A percentile compares a stretch with the other conserved stretches of the same genome.
phyloP scores from a whole-genome alignment of 2,329 filamentous ascomycete species.

The Monascus ruber region DNA sequence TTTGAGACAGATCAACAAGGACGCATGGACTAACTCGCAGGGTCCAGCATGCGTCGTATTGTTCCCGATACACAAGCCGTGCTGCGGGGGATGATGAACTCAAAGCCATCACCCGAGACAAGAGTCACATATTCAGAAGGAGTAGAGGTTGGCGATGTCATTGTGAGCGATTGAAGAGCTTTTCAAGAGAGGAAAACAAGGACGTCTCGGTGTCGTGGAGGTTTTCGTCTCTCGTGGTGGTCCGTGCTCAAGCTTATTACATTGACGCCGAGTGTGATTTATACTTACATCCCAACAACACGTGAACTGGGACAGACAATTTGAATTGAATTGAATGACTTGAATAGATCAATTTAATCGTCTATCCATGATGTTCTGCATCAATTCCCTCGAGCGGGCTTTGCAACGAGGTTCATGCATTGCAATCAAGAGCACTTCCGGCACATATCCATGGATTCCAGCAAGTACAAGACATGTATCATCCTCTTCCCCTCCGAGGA shows the following conservation, averaged over 20 bases:
- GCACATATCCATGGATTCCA: neutral
- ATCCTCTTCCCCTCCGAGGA: constrained; percentile 3
- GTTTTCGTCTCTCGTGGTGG: constrained; percentile 7
- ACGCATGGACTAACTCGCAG: constrained; percentile 40
- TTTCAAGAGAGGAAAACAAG: neutral
- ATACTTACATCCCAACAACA: too few relatives aligned
- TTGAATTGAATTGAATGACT: too few relatives aligned
- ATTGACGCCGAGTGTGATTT: too few relatives aligned
- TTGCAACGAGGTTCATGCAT: too few relatives aligned
- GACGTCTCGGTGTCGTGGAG: neutral
- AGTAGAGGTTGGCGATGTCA: constrained; percentile 4
- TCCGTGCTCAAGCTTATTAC: constrained; percentile 15
- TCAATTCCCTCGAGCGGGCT: too few relatives aligned
- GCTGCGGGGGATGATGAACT: constrained; percentile 51
- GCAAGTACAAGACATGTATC: constrained; percentile 3
- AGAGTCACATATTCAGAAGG: constrained; percentile 50
- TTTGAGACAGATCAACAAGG: neutral
- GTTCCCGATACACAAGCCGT: constrained; percentile 51
- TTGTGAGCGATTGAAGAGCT: constrained; percentile 4
- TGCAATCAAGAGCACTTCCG: neutral
- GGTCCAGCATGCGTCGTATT: constrained; percentile 53
- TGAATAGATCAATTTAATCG: too few relatives aligned
- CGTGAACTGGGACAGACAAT: too few relatives aligned
- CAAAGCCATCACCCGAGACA: constrained; percentile 52
- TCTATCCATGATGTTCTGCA: too few relatives aligned